Base-by-base conservation (phyloP, 257 asterid genomes). In the Datura wrightii region DNA sequence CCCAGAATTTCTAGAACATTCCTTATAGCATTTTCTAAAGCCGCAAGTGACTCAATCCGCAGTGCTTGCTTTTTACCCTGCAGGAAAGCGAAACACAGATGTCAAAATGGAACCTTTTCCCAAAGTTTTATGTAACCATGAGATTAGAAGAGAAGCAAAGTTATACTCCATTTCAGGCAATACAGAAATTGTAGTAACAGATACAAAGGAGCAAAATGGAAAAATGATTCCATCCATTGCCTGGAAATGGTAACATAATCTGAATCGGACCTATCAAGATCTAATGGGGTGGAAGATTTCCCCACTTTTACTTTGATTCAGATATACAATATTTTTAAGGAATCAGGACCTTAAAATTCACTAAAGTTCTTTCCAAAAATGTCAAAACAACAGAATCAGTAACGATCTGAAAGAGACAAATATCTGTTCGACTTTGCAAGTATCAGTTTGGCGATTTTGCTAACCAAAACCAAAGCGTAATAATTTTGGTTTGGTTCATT, bases 1-100 rank as follows among this genome's bases (percentile, higher is more conserved):
- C 99, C 98, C 90, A 94, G 80, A 84, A 93, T 84, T 58, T 87
- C 41, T 69, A 97, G 93, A 87, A 89, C 92, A 83, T 85, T 87
- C 85, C 89, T 87, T 67, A 91, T 83, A 34, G 93, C 37, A 87
- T 84, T 93, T 84, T 89, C 98, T 66, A 97, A 87, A 88, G 97
- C 97, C 46, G 88, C 92, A 83, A 97, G 92, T 48, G 98, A 93
- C 90, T 93, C 96, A 9, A 92, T 53, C 85, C 97, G 91, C 74
- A 84, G 72, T 83, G 89, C 91, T 89, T 95, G 97, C 90, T 94
- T 95, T 97, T 91, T 97, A 89, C 99, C 99, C 99, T 94, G 93
- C 82, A 87, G 85, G 44, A 76, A 24, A 48, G 15, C 62, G 62
- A 76, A 67, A 37, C 24, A 67, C 76, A 66, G 16, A 37, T 10